These are phyloP conservation scores for Starmera caribaea DNA, from an alignment of 805 yeast species.

Conservation along the genomic window DNA sequence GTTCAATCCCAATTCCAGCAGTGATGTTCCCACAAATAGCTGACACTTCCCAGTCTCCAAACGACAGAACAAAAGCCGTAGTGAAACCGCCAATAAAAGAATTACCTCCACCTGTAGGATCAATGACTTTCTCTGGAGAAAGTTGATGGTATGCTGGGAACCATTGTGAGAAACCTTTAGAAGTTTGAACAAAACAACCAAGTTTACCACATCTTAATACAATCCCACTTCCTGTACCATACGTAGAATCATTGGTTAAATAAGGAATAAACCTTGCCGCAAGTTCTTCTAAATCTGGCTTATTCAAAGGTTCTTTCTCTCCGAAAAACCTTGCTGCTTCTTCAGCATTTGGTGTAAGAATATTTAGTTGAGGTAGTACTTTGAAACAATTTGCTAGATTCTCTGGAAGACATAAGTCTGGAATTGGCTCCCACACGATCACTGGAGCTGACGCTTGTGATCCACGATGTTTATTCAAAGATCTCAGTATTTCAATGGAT, in stretches of 20 bases:
- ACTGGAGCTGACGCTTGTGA: conserved; percentile 16
- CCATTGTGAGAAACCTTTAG: conserved; percentile 26
- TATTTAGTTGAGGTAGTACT: conserved; percentile 37
- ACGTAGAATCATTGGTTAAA: conserved; percentile 25
- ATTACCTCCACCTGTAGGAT: conserved; percentile 95
- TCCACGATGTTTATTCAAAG: conserved; percentile 14
- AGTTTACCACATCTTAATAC: conserved; percentile 68
- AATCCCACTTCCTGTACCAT: conserved; percentile 31
- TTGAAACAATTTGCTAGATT: conserved; percentile 28
- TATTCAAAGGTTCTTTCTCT: conserved; percentile 28
- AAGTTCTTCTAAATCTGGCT: conserved; percentile 30
- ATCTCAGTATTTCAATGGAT: conserved; percentile 36
- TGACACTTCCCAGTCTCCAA: conserved; percentile 39
- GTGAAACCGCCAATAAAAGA: conserved; percentile 78
- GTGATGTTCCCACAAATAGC: conserved; percentile 65
- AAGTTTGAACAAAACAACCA: conserved; percentile 49
- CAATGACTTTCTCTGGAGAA: conserved; percentile 41
- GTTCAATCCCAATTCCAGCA: conserved; percentile 77
- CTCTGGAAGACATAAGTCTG: conserved; percentile 56
- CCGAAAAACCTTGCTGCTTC: conserved; percentile 68
- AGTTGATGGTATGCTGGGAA: conserved; percentile 65
- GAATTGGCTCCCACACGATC: conserved; percentile 81
- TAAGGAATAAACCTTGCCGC: conserved; percentile 31
- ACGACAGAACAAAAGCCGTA: conserved; percentile 43
- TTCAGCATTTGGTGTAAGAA: conserved; percentile 76